Percentiles rank a stretch among this genome's conserved stretches.
These are phyloP conservation scores for Stromatinia cepivora DNA, from an alignment of 2,329 filamentous ascomycete genomes.

Conservation along the genomic window DNA sequence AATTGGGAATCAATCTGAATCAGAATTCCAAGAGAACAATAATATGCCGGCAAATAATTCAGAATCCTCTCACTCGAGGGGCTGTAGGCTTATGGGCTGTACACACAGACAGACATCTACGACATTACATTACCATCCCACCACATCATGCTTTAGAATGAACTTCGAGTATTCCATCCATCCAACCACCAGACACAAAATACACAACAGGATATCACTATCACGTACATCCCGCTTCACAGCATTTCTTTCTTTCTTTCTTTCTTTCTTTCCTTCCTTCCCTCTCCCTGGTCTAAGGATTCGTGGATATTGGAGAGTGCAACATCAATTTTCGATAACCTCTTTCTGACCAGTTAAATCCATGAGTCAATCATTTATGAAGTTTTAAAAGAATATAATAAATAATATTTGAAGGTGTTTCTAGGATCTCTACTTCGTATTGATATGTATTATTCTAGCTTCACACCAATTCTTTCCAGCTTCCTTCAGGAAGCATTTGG, in stretches of 20 bases:
- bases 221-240: slow-evolving; percentile 8
- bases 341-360: neutral
- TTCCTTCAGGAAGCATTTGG: slow-evolving; percentile 14
- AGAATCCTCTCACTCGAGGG: slow-evolving; percentile 13
- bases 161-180: slow-evolving; percentile 2
- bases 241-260: neutral
- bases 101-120: slow-evolving; percentile 14
- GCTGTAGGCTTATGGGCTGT: neutral
- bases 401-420: neutral
- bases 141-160: slow-evolving; percentile 13
- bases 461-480: neutral
- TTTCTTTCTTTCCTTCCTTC: neutral
- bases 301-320: neutral
- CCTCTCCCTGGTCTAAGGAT: slow-evolving; percentile 20
- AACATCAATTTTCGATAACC: neutral
- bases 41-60: neutral
- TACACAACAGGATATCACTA: slow-evolving; percentile 16
- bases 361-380: neutral
- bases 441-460: neutral
- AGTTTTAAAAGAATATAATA: neutral
- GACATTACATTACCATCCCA: slow-evolving; percentile 2
- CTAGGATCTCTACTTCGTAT: neutral
- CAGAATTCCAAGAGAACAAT: neutral
- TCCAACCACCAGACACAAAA: neutral
- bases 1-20: neutral